phyloP scores from a whole-genome alignment of 2,329 filamentous ascomycete species.

The Colletotrichum neosansevieriae region DNA sequence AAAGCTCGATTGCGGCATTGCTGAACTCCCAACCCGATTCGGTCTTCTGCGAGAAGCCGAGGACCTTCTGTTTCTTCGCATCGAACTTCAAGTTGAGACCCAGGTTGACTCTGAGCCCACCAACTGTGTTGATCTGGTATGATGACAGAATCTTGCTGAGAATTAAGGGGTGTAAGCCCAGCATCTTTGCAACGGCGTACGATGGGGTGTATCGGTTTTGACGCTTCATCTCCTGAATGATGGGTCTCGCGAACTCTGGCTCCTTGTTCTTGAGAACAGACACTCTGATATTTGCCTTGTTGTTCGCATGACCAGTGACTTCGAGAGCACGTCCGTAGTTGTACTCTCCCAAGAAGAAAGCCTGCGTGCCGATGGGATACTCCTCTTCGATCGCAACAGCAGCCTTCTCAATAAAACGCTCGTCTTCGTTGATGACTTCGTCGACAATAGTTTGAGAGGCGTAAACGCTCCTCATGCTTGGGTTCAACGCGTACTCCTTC shows the following conservation, averaged over 20 bases:
- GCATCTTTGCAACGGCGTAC: slow-evolving; percentile 85
- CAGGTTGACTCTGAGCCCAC: slow-evolving; percentile 86
- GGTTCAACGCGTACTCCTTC: slow-evolving; percentile 91
- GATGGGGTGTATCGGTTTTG: slow-evolving; percentile 85
- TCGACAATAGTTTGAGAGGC: slow-evolving; percentile 94
- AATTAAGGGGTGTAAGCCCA: slow-evolving; percentile 86
- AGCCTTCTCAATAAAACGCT: slow-evolving; percentile 89
- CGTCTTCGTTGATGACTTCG: slow-evolving; percentile 88
- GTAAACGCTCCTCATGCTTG: slow-evolving; percentile 88
- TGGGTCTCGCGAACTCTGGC: slow-evolving; percentile 81
- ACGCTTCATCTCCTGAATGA: slow-evolving; percentile 78
- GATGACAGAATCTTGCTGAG: slow-evolving; percentile 97
- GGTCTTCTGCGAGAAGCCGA: slow-evolving; percentile 92
- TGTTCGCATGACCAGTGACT: slow-evolving; percentile 78
- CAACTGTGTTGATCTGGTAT: slow-evolving; percentile 83
- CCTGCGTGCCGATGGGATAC: slow-evolving; percentile 84
- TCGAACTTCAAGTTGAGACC: slow-evolving; percentile 98
- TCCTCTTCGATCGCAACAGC: slow-evolving; percentile 93
- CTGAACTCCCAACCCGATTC: slow-evolving; percentile 96
- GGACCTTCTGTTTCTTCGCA: slow-evolving; percentile 91
- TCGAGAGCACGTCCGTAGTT: slow-evolving; percentile 93
- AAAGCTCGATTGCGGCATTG: slow-evolving; percentile 80
- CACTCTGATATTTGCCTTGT: slow-evolving; percentile 85
- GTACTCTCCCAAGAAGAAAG: slow-evolving; percentile 94
- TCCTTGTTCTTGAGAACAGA: slow-evolving; percentile 79